phyloP scores from a whole-genome alignment of 1,139 yeast genomes.

The Arxiozyma telluris region DNA sequence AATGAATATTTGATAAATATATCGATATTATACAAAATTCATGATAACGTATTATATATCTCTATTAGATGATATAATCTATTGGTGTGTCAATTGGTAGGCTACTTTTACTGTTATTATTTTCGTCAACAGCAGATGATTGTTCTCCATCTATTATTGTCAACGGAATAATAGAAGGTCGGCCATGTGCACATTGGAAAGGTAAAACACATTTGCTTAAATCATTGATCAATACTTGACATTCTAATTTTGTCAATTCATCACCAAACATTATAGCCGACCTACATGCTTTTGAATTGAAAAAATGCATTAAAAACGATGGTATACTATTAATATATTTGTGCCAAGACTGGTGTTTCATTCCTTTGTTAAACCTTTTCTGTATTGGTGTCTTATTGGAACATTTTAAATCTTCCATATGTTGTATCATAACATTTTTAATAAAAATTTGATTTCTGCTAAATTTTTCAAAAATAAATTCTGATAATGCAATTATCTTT shows the following conservation, averaged over 20 bases:
- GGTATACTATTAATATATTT: slow-evolving; percentile 37
- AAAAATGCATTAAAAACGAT: slow-evolving; percentile 37
- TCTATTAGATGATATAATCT: slow-evolving; percentile 1
- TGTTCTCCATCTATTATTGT: slow-evolving; percentile 14
- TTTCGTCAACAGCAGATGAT: slow-evolving; percentile 13
- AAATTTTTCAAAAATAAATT: slow-evolving; percentile 30
- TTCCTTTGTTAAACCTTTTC: not conserved
- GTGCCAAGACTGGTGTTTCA: slow-evolving; percentile 29
- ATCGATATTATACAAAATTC: not conserved
- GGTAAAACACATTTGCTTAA: slow-evolving; percentile 50
- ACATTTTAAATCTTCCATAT: slow-evolving; percentile 35
- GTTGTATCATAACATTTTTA: slow-evolving; percentile 35
- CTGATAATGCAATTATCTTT: slow-evolving; percentile 37
- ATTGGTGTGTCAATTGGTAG: not conserved
- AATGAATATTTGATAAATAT: not conserved
- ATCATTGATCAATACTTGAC: slow-evolving; percentile 36
- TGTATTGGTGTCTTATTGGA: slow-evolving; percentile 16
- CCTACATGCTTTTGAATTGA: slow-evolving; percentile 63
- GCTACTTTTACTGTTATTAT: not conserved
- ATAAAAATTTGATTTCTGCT: slow-evolving; percentile 28
- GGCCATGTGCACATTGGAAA: slow-evolving; percentile 80
- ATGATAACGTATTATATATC: not conserved
- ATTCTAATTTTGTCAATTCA: slow-evolving; percentile 35
- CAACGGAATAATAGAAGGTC: slow-evolving; percentile 65
- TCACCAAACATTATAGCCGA: slow-evolving; percentile 71